These are phyloP conservation scores for Geotrichum fermentans DNA, from an alignment of 1,139 yeast genomes.

Conservation along the genomic window DNA sequence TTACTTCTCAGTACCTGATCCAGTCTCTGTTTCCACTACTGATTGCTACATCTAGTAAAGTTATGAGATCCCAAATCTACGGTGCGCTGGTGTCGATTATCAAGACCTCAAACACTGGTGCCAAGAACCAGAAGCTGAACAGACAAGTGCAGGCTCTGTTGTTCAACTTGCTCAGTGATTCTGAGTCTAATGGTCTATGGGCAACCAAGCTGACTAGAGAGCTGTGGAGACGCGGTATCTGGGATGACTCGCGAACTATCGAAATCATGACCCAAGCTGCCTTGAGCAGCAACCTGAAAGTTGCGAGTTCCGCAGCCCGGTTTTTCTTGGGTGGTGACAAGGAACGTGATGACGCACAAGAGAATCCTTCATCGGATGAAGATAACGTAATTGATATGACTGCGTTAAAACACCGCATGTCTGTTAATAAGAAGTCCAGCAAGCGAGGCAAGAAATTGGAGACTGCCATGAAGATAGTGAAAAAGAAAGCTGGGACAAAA, in stretches of 20 bases:
- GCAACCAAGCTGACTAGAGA: conserved; percentile 93
- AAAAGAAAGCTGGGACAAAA: conserved; percentile 46
- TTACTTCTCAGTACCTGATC: conserved; percentile 72
- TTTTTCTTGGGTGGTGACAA: conserved; percentile 93
- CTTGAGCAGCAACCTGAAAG: conserved; percentile 78
- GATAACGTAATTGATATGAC: conserved; percentile 44
- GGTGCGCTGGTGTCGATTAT: conserved; percentile 69
- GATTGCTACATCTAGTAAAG: conserved; percentile 67
- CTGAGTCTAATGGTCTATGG: conserved; percentile 76
- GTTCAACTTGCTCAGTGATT: conserved; percentile 70
- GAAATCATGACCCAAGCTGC: conserved; percentile 97
- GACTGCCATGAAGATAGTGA: conserved; percentile 60
- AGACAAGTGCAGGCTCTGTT: conserved; percentile 86
- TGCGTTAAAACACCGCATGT: conserved; percentile 72
- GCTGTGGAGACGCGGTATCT: conserved; percentile 93
- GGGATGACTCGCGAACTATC: conserved; percentile 96
- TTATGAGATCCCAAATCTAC: conserved; percentile 77
- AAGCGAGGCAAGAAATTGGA: conserved; percentile 78
- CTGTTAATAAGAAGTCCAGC: conserved; percentile 74
- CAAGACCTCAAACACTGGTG: conserved; percentile 76
- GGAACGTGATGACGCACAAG: conserved; percentile 83
- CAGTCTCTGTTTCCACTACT: conserved; percentile 86
- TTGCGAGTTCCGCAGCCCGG: conserved; percentile 81
- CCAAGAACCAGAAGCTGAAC: conserved; percentile 82
- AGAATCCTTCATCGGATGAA: conserved; percentile 68